Evolutionary conservation across 176 grass and related monocot species (phyloP).

Genomic region (Rhynchospora pubera): DNA sequence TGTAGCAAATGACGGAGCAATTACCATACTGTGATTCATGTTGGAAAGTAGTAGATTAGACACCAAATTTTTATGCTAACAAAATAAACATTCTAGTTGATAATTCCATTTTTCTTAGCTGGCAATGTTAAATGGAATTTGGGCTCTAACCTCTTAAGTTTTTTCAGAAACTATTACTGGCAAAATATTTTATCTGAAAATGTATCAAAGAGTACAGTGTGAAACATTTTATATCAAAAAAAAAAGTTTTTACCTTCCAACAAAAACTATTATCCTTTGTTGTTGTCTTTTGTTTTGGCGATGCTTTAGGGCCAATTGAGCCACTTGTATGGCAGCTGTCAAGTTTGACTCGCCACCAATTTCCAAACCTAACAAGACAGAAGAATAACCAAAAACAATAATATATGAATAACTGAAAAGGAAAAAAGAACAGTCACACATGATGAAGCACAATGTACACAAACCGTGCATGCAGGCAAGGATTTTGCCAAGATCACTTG

Average conservation of each 20-base stretch:
- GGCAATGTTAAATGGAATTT: background rate
- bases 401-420: background rate
- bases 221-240: background rate
- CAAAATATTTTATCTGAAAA: background rate
- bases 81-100: background rate
- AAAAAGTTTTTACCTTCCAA: conserved; percentile 59
- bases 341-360: conserved; percentile 88
- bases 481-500: conserved; percentile 97
- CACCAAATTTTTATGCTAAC: background rate
- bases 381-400: background rate
- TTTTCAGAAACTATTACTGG: background rate
- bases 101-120: background rate
- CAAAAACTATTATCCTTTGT: conserved; percentile 94
- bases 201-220: background rate
- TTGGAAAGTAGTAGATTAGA: background rate
- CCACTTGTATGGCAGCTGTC: conserved; percentile 82
- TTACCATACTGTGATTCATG: background rate
- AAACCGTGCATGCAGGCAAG: conserved; percentile 97
- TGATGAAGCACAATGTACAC: background rate
- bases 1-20: background rate
- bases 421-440: background rate
- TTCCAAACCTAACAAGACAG: conserved; percentile 50
- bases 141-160: background rate
- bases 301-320: conserved; percentile 92
- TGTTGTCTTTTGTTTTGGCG: conserved; percentile 98